These are phyloP conservation scores for Alliaria petiolata DNA, from an alignment of 345 rosid species.

Conservation along the genomic window DNA sequence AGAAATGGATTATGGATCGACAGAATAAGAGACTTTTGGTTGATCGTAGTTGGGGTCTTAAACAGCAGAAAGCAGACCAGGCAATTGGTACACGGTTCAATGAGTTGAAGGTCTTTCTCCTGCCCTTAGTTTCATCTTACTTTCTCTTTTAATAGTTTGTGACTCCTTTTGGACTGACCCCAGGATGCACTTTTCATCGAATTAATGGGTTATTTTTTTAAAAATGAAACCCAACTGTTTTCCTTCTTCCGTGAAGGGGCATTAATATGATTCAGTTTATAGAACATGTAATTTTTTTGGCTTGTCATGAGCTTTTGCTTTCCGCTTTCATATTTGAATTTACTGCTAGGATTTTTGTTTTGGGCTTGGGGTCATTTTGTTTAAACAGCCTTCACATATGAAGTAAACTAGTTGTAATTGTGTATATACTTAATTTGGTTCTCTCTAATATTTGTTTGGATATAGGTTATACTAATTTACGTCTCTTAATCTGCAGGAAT, in stretches of 20 bases:
- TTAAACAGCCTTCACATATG: not conserved
- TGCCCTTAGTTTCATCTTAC: not conserved
- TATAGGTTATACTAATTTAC: not conserved
- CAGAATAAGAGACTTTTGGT: conserved; percentile 50
- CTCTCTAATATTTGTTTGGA: not conserved
- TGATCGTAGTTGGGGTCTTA: conserved; percentile 59
- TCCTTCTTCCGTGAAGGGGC: not conserved
- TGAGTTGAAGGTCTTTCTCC: conserved; percentile 58
- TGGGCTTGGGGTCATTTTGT: not conserved
- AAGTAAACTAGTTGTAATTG: not conserved
- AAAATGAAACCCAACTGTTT: not conserved
- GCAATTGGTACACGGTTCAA: conserved; percentile 55
- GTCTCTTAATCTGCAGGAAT: conserved; percentile 42
- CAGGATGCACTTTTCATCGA: not conserved
- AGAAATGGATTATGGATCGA: conserved; percentile 76
- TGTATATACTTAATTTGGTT: not conserved
- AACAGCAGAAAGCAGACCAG: conserved; percentile 62
- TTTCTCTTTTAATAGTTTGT: conserved; percentile 7
- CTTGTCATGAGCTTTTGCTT: not conserved
- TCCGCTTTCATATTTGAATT: not conserved
- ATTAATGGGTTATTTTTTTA: not conserved
- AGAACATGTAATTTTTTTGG: not conserved
- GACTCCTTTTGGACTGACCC: not conserved
- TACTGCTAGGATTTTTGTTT: not conserved
- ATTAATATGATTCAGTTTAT: not conserved